Percentiles rank a stretch among this genome's conserved stretches.
phyloP scores from a whole-genome alignment of 441 rosid species.

The Adansonia gregorii region DNA sequence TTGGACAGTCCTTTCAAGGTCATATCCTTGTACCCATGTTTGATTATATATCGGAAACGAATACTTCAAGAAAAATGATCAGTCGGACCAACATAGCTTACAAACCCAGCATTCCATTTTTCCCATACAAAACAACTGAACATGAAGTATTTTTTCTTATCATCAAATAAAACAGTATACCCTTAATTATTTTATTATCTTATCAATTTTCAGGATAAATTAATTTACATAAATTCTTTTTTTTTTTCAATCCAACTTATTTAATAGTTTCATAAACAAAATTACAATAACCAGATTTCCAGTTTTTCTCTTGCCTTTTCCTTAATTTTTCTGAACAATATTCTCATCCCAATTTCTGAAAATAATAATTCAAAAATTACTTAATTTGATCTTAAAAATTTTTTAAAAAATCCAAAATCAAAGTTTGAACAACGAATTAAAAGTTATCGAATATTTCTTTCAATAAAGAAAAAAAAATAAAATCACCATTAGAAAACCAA shows the following conservation, averaged over 20 bases:
- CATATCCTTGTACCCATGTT: too few relatives aligned
- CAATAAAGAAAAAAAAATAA: background rate
- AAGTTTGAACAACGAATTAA: background rate
- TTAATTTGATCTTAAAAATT: background rate
- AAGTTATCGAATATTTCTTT: background rate
- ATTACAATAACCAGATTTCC: background rate
- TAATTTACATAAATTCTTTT: background rate
- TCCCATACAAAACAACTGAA: too few relatives aligned
- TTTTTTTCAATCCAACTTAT: background rate
- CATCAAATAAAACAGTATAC: background rate
- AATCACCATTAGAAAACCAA: slow-evolving; percentile 22
- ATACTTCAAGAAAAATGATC: too few relatives aligned
- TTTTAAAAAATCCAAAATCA: background rate
- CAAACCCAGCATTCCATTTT: background rate
- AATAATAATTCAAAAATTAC: background rate
- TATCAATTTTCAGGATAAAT: background rate
- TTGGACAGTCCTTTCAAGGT: too few relatives aligned
- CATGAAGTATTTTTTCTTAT: background rate
- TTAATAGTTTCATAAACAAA: background rate
- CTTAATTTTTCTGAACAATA: background rate
- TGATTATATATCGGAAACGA: too few relatives aligned
- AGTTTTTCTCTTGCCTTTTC: background rate
- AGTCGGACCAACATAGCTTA: too few relatives aligned
- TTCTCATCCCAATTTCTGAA: background rate
- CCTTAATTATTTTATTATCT: background rate